These are phyloP conservation scores for Nepenthes gracilis DNA, from an alignment of 148 eudicot genomes.

Conservation along the genomic window DNA sequence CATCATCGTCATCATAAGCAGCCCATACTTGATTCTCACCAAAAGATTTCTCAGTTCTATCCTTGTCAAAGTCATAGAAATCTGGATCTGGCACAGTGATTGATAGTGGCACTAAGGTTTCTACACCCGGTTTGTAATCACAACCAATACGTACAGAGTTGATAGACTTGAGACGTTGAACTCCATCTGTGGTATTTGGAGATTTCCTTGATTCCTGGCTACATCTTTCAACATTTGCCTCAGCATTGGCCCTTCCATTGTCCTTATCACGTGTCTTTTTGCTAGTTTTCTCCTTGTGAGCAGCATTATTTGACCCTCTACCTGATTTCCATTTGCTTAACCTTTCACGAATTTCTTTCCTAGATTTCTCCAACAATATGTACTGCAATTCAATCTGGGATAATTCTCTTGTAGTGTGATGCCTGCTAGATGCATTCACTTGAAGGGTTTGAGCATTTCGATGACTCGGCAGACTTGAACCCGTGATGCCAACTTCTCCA, in stretches of 20 bases:
- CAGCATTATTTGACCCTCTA: slow-evolving; percentile 7
- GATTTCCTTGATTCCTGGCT: slow-evolving; percentile 6
- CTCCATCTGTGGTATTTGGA: slow-evolving; percentile 5
- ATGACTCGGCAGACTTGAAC: slow-evolving; percentile 8
- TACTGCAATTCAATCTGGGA: slow-evolving; percentile 22
- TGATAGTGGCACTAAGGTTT: slow-evolving; percentile 20
- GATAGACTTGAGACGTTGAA: background rate
- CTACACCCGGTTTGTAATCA: slow-evolving; percentile 6
- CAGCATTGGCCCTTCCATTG: slow-evolving; percentile 11
- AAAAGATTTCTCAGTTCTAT: slow-evolving; percentile 43
- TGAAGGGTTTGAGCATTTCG: slow-evolving; percentile 8
- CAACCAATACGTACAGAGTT: slow-evolving; percentile 1
- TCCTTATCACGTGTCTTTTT: slow-evolving; percentile 10
- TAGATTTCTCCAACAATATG: slow-evolving; percentile 44
- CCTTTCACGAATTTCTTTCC: slow-evolving; percentile 26
- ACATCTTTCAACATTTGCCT: slow-evolving; percentile 11
- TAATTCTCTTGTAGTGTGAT: slow-evolving; percentile 15
- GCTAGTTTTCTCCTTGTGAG: slow-evolving; percentile 12
- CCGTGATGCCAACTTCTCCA: slow-evolving; percentile 11
- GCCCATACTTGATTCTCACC: slow-evolving; percentile 73
- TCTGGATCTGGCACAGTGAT: slow-evolving; percentile 49
- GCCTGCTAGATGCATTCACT: slow-evolving; percentile 15
- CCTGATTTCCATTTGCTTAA: slow-evolving; percentile 22
- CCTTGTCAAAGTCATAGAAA: slow-evolving; percentile 53
- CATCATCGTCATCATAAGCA: slow-evolving; percentile 58